These are phyloP conservation scores for Cercospora sp. DNA, from an alignment of 2,329 filamentous ascomycete genomes.

Conservation along the genomic window DNA sequence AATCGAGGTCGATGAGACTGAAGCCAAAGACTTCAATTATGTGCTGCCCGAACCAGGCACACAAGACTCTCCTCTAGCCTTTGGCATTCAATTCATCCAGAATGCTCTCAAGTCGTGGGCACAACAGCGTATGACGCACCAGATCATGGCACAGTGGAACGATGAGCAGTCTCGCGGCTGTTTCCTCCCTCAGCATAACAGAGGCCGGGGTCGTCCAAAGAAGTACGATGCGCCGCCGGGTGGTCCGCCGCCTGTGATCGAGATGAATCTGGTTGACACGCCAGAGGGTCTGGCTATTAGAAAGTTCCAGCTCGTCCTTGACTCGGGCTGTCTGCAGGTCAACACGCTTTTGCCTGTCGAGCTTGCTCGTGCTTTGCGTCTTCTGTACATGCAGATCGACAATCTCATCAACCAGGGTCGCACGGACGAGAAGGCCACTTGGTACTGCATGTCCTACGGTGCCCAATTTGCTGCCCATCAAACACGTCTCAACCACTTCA, in stretches of 20 bases:
- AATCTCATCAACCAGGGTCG: conserved; percentile 37
- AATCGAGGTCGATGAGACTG: not conserved
- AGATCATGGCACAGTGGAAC: conserved; percentile 26
- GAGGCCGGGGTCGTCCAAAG: conserved; percentile 32
- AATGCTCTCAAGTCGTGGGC: conserved; percentile 39
- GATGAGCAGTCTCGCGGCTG: conserved; percentile 18
- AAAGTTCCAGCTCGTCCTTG: conserved; percentile 36
- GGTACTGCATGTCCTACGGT: conserved; percentile 37
- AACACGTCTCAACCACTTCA: conserved; percentile 28
- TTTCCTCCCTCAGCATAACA: conserved; percentile 21
- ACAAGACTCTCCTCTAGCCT: conserved; percentile 31
- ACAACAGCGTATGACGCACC: conserved; percentile 31
- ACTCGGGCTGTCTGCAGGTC: conserved; percentile 35
- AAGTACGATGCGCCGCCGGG: conserved; percentile 26
- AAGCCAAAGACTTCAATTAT: conserved; percentile 22
- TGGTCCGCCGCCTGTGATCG: conserved; percentile 24
- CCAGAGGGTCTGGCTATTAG: conserved; percentile 36
- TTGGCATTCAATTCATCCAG: conserved; percentile 39
- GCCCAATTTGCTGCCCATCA: conserved; percentile 36
- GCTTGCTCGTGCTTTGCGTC: conserved; percentile 32
- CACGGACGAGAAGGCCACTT: conserved; percentile 24
- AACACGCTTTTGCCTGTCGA: conserved; percentile 30
- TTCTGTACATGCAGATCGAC: conserved; percentile 39
- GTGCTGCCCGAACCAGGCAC: conserved; percentile 23
- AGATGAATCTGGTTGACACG: conserved; percentile 31